Percentiles rank a stretch among this genome's conserved stretches.
phyloP scores from a whole-genome alignment of 257 asterid species.

The Ilex aquifolium region DNA sequence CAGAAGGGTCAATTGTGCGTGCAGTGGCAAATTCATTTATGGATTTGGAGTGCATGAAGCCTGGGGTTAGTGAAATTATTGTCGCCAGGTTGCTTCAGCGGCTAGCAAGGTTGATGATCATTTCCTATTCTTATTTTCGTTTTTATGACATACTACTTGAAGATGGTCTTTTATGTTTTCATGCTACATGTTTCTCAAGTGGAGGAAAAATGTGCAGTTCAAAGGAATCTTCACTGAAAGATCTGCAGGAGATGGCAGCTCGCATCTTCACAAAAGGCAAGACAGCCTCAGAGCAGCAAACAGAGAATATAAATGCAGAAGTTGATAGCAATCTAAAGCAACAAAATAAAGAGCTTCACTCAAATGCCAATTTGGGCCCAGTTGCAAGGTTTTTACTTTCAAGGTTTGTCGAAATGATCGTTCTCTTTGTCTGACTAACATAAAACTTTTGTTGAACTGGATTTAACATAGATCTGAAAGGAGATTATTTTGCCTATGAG shows the following conservation, averaged over 20 bases:
- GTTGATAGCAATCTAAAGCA: constrained; percentile 64
- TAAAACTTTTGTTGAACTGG: not conserved
- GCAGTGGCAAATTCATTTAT: constrained; percentile 52
- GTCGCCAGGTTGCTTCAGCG: constrained; percentile 79
- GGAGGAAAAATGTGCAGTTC: constrained; percentile 42
- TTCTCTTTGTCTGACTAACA: not conserved
- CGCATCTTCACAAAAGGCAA: constrained; percentile 55
- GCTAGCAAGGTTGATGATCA: constrained; percentile 56
- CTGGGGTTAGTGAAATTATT: constrained; percentile 76
- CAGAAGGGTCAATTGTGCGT: constrained; percentile 50
- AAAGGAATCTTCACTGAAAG: constrained; percentile 72
- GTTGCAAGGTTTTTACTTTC: constrained; percentile 97
- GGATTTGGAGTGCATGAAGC: constrained; percentile 74
- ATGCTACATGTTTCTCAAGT: constrained; percentile 13
- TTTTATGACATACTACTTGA: constrained; percentile 1
- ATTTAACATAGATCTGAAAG: not conserved
- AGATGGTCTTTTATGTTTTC: not conserved
- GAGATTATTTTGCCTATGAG: not conserved
- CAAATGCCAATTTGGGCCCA: constrained; percentile 86
- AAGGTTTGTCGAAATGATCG: constrained; percentile 51
- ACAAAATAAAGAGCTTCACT: constrained; percentile 58
- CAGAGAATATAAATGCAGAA: constrained; percentile 43
- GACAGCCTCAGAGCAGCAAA: constrained; percentile 23
- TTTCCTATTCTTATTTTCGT: constrained; percentile 4
- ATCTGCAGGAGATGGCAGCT: constrained; percentile 76